These are phyloP conservation scores for Dipodascus geniculatus DNA, from an alignment of 805 yeast genomes.

Conservation along the genomic window DNA sequence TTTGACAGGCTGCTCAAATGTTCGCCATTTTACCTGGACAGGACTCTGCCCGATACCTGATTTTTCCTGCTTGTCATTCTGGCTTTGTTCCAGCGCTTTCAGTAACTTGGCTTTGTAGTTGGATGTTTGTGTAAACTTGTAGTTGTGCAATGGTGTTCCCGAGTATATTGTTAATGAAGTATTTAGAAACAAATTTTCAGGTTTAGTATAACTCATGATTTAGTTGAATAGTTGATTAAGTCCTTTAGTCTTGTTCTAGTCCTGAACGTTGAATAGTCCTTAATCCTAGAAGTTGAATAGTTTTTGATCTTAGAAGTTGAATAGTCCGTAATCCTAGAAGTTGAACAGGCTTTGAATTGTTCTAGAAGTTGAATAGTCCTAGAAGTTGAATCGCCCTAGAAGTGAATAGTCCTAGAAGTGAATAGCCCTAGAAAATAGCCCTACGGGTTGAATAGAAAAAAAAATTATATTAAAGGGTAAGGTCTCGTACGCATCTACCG, in stretches of 20 bases:
- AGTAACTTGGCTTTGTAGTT: not conserved
- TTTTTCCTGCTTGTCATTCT: not conserved
- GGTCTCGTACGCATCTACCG: too few relatives aligned
- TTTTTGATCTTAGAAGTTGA: not conserved
- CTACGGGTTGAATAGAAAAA: too few relatives aligned
- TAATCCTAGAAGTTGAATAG: not conserved
- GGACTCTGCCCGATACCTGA: not conserved
- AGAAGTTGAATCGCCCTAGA: too few relatives aligned
- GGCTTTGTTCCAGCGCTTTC: not conserved
- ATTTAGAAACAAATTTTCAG: not conserved
- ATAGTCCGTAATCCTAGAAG: not conserved
- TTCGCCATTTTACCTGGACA: not conserved
- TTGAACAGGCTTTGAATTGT: not conserved
- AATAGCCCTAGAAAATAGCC: not conserved
- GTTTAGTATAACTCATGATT: not conserved
- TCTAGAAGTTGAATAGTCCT: not conserved
- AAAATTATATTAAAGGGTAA: not conserved
- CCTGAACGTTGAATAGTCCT: not conserved
- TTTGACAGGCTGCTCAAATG: not conserved
- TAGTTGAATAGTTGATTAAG: too few relatives aligned
- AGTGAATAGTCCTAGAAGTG: not conserved
- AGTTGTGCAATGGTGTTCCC: not conserved
- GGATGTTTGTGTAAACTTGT: not conserved
- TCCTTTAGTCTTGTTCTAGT: too few relatives aligned
- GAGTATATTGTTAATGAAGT: not conserved